A percentile compares a stretch with the other conserved stretches of the same genome.
phyloP scores from a whole-genome alignment of 306 rosid species.

The Cicer bijugum region DNA sequence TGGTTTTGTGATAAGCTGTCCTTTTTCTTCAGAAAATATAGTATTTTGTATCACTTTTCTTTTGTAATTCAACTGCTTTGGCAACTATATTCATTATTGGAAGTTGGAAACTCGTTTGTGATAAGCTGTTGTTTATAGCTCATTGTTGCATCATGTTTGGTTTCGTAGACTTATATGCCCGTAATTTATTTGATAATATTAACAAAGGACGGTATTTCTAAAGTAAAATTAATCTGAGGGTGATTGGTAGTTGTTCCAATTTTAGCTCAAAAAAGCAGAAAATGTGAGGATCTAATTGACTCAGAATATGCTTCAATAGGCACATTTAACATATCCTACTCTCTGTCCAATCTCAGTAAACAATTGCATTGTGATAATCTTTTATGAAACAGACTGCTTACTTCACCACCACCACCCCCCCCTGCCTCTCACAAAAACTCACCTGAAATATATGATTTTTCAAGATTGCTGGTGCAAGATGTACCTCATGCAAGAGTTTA shows the following conservation, averaged over 20 bases:
- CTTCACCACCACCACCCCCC: too few relatives aligned
- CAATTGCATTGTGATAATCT: conserved; percentile 24
- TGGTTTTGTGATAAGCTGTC: conserved; percentile 2
- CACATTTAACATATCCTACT: conserved; percentile 15
- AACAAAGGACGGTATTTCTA: conserved; percentile 4
- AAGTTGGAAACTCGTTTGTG: neutral
- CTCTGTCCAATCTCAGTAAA: conserved; percentile 8
- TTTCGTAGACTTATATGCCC: conserved; percentile 11
- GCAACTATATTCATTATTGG: conserved; percentile 7
- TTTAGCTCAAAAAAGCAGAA: conserved; percentile 16
- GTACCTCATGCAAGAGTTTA: neutral
- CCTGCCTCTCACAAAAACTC: neutral
- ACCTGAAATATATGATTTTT: neutral
- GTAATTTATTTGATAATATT: conserved; percentile 16
- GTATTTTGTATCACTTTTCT: neutral
- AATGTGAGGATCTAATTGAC: conserved; percentile 15
- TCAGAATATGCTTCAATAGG: neutral
- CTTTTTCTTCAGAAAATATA: conserved; percentile 5
- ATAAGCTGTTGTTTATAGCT: neutral
- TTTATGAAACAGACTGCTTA: neutral
- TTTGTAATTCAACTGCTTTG: conserved; percentile 19
- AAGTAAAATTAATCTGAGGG: conserved; percentile 13
- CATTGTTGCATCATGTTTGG: conserved; percentile 8
- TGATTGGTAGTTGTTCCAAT: neutral
- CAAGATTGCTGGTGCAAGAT: conserved; percentile 17